These are phyloP conservation scores for Solanum chilense DNA, from an alignment of 257 asterid species.

Conservation along the genomic window DNA sequence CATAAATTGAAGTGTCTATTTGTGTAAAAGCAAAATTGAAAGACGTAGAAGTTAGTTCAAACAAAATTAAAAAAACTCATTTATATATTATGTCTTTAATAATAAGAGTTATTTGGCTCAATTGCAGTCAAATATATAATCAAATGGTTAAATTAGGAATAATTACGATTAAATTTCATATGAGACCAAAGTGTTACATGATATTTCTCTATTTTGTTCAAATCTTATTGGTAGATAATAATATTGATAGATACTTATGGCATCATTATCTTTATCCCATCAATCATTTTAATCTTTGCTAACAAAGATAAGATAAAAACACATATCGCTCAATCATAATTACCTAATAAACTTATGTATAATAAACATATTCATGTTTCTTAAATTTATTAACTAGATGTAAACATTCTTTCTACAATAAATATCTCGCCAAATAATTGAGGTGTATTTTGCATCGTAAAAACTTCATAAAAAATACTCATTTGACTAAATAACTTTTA, in stretches of 20 bases:
- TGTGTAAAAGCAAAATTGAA: accelerated
- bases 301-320: neutral
- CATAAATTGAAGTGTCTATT: too few relatives aligned
- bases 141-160: accelerated
- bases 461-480: neutral
- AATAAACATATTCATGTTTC: neutral
- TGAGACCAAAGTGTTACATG: neutral
- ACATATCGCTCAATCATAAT: neutral
- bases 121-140: neutral
- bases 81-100: neutral
- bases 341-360: neutral
- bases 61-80: too few relatives aligned
- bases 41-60: accelerated
- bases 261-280: neutral
- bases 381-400: neutral
- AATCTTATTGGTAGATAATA: neutral
- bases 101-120: neutral
- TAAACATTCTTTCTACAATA: neutral
- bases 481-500: neutral
- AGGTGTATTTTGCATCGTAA: neutral
- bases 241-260: neutral
- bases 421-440: neutral
- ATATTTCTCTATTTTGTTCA: neutral
- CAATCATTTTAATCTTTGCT: neutral
- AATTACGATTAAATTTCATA: neutral